Base-by-base conservation (phyloP, 805 yeast genomes). In the Myxozyma nipponensis region DNA sequence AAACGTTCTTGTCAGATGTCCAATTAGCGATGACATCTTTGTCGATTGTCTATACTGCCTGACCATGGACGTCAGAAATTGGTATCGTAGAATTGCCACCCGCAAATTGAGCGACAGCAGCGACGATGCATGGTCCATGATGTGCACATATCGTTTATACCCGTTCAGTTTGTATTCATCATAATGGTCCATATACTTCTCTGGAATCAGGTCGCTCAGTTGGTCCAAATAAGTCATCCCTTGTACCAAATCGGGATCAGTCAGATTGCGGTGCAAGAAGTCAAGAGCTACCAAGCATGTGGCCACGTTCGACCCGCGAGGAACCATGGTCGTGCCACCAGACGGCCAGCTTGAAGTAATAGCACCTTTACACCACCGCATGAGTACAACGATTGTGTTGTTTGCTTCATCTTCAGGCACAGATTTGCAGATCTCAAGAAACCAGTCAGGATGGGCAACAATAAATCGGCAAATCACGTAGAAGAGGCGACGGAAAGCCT, bases 361-460 rank as follows among this genome's bases (percentile, higher is more conserved):
- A 26, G 42, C 42, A 13, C 50, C 46, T 17, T 37, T 28, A 18
- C 50, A 44, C 57, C 57, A 52, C 38, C 26, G 36, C 7, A 28
- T 24, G 2, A 49, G 28, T 3, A 46, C 26, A n/a, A 30, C 32
- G 10, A 45, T 18, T 6, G n/a, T 18, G 4, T 44, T 45, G 5
- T 45, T 21, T 41, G 23, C 17, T 18, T 10, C 19, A 34, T 19
- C 32, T 17, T n/a, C 15, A 4, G 26, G 30, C 17, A 30, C 22
- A 18, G 17, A 10, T 13, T 40, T 42, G 38, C 21, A 35, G 6
- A 35, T 7, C 21, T 10, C 38, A 6, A n/a, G n/a, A n/a, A n/a
- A n/a, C n/a, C n/a, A n/a, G n/a, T n/a, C n/a, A n/a, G n/a, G n/a
- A n/a, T n/a, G n/a, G n/a, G n/a, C n/a, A n/a, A n/a, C n/a, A n/a